Evolutionary conservation across 139 green algal species (phyloP), one percentile per base, ranked within the genome.

Genomic region (Ettlia oleoabundans): DNA sequence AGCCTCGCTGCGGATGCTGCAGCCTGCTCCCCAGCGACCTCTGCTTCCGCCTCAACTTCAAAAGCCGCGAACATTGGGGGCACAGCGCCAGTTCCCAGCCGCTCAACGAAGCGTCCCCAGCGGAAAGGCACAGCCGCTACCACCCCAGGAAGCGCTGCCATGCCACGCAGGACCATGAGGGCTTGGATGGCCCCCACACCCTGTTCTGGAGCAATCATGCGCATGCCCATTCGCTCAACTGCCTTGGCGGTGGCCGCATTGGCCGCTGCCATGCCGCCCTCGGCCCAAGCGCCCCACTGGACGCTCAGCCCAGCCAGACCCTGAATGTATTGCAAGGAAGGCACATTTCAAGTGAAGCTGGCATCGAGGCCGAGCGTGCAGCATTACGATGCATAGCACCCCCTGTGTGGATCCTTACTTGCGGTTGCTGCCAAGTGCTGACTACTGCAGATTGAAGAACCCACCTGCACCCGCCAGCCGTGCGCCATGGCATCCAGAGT

Each of bases 211-310:
- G 72, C n/a, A 43, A 94, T 66, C 58, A 90, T 47, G 2, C 67
- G 77, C 81, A 98, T 95, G 80, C 95, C 94, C 33, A 84, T 94
- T 15, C 87, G 87, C 76, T 93, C 86, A 63, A 96, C 87, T 9
- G 93, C 75, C 22, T 82, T 85, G 2, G 90, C 88, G 4, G 80
- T 87, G 26, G 77, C 68, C 0, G 85, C 55, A 35, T 92, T 94
- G 40, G 70, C 79, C 2, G 89, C 86, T 21, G 95, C 95, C 95
- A 98, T 98, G 76, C 95, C 95, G 21, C 84, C 89, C 55, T 91
- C 91, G 9, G 81, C 89, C 95, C 95, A 98, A 2, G 95, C 95
- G 41, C 95, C 95, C 95, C 95, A 98, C 84, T 98, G 95, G 41
- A 97, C 42, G 24, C 81, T 85, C 22, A 81, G 37, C 55, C 66